These are phyloP conservation scores for Eimeria falciformis DNA, from an alignment of 169 alveolate genomes.

Conservation along the genomic window DNA sequence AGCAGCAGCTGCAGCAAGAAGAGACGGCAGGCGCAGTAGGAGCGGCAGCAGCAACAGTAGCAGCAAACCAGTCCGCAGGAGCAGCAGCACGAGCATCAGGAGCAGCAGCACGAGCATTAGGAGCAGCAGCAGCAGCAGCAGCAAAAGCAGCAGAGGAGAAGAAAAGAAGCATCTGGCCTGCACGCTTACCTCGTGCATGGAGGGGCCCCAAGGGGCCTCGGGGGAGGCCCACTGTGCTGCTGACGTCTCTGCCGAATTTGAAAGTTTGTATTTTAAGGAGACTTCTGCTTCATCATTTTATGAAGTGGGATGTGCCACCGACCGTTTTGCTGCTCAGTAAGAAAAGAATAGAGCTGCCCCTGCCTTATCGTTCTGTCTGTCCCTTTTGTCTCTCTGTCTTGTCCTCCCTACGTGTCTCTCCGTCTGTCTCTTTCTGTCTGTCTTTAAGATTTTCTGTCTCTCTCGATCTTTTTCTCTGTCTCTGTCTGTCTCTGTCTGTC, in stretches of 20 bases:
- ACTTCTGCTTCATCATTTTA: background rate
- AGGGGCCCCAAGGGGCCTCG: background rate
- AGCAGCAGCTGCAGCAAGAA: no score
- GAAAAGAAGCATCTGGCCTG: background rate
- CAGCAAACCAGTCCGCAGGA: no score
- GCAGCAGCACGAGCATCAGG: no score
- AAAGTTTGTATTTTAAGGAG: background rate
- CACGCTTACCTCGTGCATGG: background rate
- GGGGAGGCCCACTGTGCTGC: background rate
- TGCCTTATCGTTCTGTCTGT: no score
- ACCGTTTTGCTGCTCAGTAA: background rate
- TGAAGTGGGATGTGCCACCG: background rate
- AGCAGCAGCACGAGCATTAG: no score
- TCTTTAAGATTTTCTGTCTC: background rate
- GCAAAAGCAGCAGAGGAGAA: no score
- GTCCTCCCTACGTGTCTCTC: background rate
- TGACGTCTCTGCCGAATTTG: background rate
- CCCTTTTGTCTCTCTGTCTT: no score
- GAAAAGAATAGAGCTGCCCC: no score
- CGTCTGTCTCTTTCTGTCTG: background rate
- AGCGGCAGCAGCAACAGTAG: background rate
- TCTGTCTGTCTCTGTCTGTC: background rate
- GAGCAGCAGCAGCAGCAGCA: no score
- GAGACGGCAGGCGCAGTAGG: background rate
- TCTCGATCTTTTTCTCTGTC: background rate